A percentile compares a stretch with the other conserved stretches of the same genome.
phyloP scores from a whole-genome alignment of 805 yeast genomes.

The Saturnispora hagleri region DNA sequence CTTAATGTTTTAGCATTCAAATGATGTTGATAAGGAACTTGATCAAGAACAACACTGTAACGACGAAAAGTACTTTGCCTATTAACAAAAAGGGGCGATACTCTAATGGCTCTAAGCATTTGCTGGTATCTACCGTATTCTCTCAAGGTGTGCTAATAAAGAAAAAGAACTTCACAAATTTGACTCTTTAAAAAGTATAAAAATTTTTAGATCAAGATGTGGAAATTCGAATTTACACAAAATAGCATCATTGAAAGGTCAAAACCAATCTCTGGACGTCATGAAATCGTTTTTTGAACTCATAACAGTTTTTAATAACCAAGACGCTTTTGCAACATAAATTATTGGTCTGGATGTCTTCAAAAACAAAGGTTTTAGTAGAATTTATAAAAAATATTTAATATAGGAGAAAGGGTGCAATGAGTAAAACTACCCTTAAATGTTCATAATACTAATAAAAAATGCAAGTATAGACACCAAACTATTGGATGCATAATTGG shows the following conservation, averaged over 20 bases:
- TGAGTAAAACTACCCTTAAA: neutral
- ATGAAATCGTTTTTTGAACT: no score
- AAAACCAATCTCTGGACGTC: no score
- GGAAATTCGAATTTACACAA: neutral
- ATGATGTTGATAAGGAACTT: neutral
- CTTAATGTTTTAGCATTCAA: conserved; percentile 1
- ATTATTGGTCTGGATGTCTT: no score
- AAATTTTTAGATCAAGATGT: neutral
- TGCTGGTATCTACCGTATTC: neutral
- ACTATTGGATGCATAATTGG: neutral
- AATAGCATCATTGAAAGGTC: neutral
- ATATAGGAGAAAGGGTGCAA: neutral
- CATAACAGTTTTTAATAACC: no score
- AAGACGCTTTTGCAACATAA: no score
- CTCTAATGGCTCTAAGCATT: neutral
- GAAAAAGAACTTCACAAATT: neutral
- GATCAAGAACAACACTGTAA: no score
- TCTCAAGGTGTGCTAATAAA: neutral
- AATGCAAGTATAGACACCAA: neutral
- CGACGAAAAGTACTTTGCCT: neutral
- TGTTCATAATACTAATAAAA: neutral
- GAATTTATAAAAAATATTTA: no score
- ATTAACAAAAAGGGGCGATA: neutral
- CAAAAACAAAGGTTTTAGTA: neutral
- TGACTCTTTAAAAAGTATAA: neutral